phyloP scores from a whole-genome alignment of 2,329 filamentous ascomycete species.

The Didymella exigua region DNA sequence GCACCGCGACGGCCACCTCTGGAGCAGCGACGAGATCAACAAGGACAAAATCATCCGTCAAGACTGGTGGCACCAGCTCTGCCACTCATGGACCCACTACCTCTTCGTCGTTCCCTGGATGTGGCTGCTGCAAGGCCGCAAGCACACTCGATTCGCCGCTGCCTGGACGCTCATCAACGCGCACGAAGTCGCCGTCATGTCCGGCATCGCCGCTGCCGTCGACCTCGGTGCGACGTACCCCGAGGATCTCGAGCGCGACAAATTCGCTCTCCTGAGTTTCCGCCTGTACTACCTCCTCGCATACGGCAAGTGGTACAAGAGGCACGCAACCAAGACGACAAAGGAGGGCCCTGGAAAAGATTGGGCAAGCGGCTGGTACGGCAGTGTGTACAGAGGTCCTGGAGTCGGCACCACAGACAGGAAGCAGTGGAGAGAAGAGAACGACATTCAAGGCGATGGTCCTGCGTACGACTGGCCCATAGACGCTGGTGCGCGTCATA shows the following conservation, averaged over 20 bases:
- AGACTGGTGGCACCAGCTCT: constrained; percentile 73
- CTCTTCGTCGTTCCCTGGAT: constrained; percentile 70
- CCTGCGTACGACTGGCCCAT: constrained; percentile 16
- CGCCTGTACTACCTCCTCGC: constrained; percentile 65
- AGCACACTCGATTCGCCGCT: constrained; percentile 67
- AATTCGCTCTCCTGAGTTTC: constrained; percentile 65
- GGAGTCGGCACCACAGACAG: constrained; percentile 61
- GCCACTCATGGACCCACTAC: constrained; percentile 68
- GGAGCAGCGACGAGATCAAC: constrained; percentile 66
- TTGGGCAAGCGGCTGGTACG: constrained; percentile 65
- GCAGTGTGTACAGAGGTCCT: constrained; percentile 64
- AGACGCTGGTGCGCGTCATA: constrained; percentile 22
- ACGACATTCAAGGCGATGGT: constrained; percentile 30
- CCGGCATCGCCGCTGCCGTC: constrained; percentile 73
- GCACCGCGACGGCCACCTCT: constrained; percentile 58
- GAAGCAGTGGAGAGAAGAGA: constrained; percentile 60
- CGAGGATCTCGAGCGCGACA: constrained; percentile 66
- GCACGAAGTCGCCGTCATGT: constrained; percentile 73
- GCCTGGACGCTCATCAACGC: constrained; percentile 74
- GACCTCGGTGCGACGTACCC: constrained; percentile 69
- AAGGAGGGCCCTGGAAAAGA: constrained; percentile 57
- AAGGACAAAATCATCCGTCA: constrained; percentile 64
- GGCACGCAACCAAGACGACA: constrained; percentile 48
- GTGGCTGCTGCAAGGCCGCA: constrained; percentile 72
- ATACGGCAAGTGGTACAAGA: constrained; percentile 66